These are phyloP conservation scores for Osmozyma mogii DNA, from an alignment of 805 yeast genomes.

Conservation along the genomic window DNA sequence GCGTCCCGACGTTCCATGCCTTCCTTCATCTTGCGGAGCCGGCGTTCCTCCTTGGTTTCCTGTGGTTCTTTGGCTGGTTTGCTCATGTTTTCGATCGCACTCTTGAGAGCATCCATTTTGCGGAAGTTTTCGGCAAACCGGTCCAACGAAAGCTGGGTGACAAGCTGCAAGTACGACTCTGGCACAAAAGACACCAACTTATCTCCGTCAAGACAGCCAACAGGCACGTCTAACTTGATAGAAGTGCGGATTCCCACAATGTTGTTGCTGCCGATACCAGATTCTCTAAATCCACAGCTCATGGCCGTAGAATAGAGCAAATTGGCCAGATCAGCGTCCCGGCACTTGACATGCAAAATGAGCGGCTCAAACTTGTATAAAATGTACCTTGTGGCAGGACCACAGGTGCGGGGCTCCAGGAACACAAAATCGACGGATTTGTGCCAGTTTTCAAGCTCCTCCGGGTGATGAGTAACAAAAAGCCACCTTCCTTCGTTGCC, in stretches of 20 bases:
- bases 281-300: conserved; percentile 81
- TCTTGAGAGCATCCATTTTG: conserved; percentile 44
- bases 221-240: conserved; percentile 68
- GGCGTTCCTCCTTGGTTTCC: conserved; percentile 54
- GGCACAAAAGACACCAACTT: conserved; percentile 39
- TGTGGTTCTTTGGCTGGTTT: conserved; percentile 3
- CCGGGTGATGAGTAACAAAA: conserved; percentile 63
- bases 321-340: conserved; percentile 52
- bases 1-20: conserved; percentile 25
- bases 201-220: conserved; percentile 44
- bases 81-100: conserved; percentile 31
- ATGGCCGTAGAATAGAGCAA: conserved; percentile 61
- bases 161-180: conserved; percentile 40
- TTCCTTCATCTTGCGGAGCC: conserved; percentile 44
- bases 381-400: conserved; percentile 40
- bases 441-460: conserved; percentile 43
- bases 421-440: conserved; percentile 18
- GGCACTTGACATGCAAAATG: conserved; percentile 76
- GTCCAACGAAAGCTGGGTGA: conserved; percentile 49
- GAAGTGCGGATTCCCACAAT: conserved; percentile 74
- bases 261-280: conserved; percentile 75
- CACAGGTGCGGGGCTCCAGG: conserved; percentile 1
- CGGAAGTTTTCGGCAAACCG: conserved; percentile 60
- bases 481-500: conserved; percentile 84
- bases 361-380: conserved; percentile 80